Base-by-base conservation (phyloP, 2,329 filamentous ascomycete genomes). In the Chalara sp. region DNA sequence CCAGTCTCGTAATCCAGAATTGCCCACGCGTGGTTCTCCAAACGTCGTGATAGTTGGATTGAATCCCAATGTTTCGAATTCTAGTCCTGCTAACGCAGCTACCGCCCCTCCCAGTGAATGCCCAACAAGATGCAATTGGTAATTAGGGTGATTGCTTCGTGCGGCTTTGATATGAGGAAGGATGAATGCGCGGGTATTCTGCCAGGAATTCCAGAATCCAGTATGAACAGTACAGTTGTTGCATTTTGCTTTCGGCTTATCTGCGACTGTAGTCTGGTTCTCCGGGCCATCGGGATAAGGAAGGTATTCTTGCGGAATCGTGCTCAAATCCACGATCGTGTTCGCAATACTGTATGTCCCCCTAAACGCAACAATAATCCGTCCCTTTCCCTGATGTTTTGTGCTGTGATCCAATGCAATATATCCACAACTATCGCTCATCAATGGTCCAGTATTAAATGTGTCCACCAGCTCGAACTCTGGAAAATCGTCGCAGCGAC, bases 321-420 rank as follows among this genome's bases (percentile, higher is more conserved):
- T 95, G 56, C 88, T 90, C 50, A 99, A 76, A 70, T 99, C 93
- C 46, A 90, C 78, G 55, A 99, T 84, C 10, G 91, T 91, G 67
- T 97, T 96, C 48, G 89, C 80, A 61, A 99, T 78, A 58, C 90
- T 96, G 69, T 97, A 96, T 11, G 93, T 97, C 29, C 93, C 93
- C 44, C 93, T 83, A 63, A 97, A 97, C 6, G 90, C 91, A 37
- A 97, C 79, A 44, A 97, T 75, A 51, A 99, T 87, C 52, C 83
- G 76, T 3, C 58, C 57, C 2, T 32, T 53, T 29, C 44, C 53
- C 12, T 28, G 8, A 4, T 13, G 33, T 13, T 41, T 13, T 30
- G 7, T 41, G 11, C 46, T 68, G 63, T 95, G 87, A 56, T 93
- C 91, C n/a, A 97, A 72, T 0, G 88, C 91, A 51, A 97, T 83